Evolutionary conservation across 768 basidiomycete species (phyloP).

Genomic region (Tulasnella sp.): DNA sequence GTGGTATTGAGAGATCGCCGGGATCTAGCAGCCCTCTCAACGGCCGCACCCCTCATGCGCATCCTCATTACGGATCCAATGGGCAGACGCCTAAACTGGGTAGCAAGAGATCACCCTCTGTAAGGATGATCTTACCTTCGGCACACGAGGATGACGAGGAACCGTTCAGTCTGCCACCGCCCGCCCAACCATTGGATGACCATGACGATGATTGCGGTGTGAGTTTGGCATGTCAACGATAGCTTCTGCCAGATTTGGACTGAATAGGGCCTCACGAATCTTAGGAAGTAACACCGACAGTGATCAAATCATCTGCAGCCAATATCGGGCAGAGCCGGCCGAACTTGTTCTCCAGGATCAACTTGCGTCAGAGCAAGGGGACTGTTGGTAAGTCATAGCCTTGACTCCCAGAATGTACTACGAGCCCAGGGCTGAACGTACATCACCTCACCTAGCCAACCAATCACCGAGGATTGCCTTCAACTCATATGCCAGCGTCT

Average conservation of each 20-base stretch:
- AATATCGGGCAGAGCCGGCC: neutral
- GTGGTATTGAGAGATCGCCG: neutral
- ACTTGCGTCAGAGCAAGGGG: neutral
- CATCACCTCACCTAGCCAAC: too few species aligned
- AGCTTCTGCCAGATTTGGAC: too few species aligned
- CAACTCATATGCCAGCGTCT: neutral
- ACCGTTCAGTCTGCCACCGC: conserved; percentile 14
- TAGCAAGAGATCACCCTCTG: conserved; percentile 2
- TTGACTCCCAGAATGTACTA: neutral
- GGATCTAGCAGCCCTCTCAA: neutral
- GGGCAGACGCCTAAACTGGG: conserved; percentile 15
- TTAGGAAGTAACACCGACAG: neutral
- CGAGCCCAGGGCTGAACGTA: too few species aligned
- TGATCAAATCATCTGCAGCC: neutral
- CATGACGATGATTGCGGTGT: conserved; percentile 5
- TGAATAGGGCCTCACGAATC: too few species aligned
- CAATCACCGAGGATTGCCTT: neutral
- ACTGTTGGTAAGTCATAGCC: neutral
- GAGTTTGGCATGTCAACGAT: neutral
- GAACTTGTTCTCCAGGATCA: conserved; percentile 1
- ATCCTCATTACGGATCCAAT: conserved; percentile 17
- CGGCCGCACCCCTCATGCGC: neutral
- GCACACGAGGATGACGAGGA: neutral
- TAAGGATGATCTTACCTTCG: neutral
- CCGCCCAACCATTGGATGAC: conserved; percentile 14